phyloP scores from a whole-genome alignment of 176 grass and related monocot species.

The Musa itinerans region DNA sequence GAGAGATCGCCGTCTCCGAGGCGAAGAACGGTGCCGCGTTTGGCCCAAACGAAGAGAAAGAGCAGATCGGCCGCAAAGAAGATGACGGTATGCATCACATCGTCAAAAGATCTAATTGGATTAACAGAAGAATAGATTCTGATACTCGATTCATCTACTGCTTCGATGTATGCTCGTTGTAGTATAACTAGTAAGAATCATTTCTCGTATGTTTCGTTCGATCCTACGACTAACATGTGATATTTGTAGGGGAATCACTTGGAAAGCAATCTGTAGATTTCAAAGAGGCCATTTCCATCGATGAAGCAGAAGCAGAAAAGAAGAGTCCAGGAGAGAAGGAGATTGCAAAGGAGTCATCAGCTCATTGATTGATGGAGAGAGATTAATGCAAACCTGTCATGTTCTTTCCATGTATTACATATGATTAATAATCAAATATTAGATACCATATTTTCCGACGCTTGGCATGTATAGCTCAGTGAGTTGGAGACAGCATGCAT shows the following conservation, averaged over 20 bases:
- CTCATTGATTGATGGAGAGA: background rate
- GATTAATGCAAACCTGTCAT: background rate
- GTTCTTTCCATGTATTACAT: background rate
- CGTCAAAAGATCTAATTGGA: too few species aligned
- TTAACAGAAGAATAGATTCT: too few species aligned
- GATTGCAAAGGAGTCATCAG: background rate
- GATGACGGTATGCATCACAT: constrained; percentile 2
- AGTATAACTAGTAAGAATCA: too few species aligned
- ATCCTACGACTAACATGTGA: background rate
- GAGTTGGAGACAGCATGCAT: background rate
- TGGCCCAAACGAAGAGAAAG: background rate
- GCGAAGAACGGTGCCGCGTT: background rate
- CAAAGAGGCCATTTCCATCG: constrained; percentile 15
- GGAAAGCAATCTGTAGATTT: constrained; percentile 22
- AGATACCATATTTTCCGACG: background rate
- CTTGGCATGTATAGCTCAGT: background rate
- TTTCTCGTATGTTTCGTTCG: too few species aligned
- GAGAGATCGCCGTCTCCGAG: background rate
- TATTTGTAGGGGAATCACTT: constrained; percentile 35
- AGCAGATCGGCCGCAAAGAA: constrained; percentile 13
- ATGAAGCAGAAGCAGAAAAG: constrained; percentile 19
- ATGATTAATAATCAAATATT: background rate
- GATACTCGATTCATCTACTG: background rate
- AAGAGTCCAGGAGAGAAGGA: constrained; percentile 11
- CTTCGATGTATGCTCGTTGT: background rate